Evolutionary conservation across 805 yeast genomes (phyloP).

Genomic region (Blastobotrys mokoenaii): DNA sequence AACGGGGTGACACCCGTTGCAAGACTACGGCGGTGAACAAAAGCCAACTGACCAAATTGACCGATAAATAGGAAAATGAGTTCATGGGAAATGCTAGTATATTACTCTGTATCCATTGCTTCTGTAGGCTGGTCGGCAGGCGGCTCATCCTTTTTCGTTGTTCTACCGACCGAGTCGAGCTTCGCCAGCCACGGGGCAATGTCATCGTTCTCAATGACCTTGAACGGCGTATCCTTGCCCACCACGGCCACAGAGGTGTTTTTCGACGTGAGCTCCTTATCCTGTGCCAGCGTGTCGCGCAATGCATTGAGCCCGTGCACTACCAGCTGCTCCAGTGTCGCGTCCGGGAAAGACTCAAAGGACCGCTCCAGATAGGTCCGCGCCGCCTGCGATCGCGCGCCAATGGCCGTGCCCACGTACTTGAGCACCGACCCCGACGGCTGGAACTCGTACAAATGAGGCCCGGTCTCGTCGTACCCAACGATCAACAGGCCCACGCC

Average conservation of each 20-base stretch:
- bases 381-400: constrained; percentile 98
- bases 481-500: constrained; percentile 91
- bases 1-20: no score
- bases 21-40: no score
- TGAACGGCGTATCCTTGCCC: constrained; percentile 70
- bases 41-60: no score
- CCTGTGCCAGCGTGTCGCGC: constrained; percentile 91
- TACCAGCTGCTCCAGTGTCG: constrained; percentile 63
- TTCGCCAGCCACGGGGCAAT: constrained; percentile 77
- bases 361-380: constrained; percentile 90
- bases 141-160: constrained; percentile 14
- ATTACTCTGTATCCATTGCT: constrained; percentile 9
- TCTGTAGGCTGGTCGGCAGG: constrained; percentile 1
- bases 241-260: constrained; percentile 91
- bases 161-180: constrained; percentile 58
- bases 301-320: constrained; percentile 82
- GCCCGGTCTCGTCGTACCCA: constrained; percentile 90
- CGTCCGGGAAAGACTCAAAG: constrained; percentile 54
- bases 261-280: constrained; percentile 73
- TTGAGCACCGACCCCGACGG: constrained; percentile 93
- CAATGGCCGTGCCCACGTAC: constrained; percentile 89
- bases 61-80: no score
- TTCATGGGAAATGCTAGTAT: no score
- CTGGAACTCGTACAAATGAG: constrained; percentile 89
- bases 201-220: constrained; percentile 75